Percentiles rank a stretch among this genome's conserved stretches.
Conservation (phyloP, 108 stramenopile species). For the Fistulifera solaris region DNA sequence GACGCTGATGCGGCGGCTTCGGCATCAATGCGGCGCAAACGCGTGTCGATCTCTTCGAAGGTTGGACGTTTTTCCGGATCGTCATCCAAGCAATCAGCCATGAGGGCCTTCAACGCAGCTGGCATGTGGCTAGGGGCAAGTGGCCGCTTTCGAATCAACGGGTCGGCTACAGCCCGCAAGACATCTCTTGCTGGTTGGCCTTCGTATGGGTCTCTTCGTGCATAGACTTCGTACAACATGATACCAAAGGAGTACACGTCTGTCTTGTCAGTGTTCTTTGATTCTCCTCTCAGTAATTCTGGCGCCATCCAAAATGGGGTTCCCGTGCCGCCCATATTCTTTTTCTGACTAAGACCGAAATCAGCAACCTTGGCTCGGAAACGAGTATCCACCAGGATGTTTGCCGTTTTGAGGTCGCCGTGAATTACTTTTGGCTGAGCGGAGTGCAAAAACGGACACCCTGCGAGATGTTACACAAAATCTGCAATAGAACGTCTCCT, state of each 20-base stretch:
- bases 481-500: slow-evolving; percentile 31
- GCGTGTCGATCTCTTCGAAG: slow-evolving; percentile 12
- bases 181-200: slow-evolving; percentile 23
- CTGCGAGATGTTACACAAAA: slow-evolving; percentile 37
- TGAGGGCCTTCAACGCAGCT: slow-evolving; percentile 9
- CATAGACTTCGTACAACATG: slow-evolving; percentile 41
- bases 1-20: neutral
- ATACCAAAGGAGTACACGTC: slow-evolving; percentile 43
- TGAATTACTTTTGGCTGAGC: slow-evolving; percentile 42
- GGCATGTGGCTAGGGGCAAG: slow-evolving; percentile 10
- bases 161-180: slow-evolving; percentile 14
- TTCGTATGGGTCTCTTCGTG: slow-evolving; percentile 38
- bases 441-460: slow-evolving; percentile 44
- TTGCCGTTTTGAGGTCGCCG: slow-evolving; percentile 36
- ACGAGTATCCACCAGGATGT: slow-evolving; percentile 40
- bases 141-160: slow-evolving; percentile 17
- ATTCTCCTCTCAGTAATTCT: slow-evolving; percentile 38
- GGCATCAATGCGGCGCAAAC: neutral
- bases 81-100: slow-evolving; percentile 14
- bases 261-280: slow-evolving; percentile 26
- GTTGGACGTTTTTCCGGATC: slow-evolving; percentile 17
- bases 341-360: slow-evolving; percentile 44
- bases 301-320: slow-evolving; percentile 97
- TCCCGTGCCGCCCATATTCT: slow-evolving; percentile 64
- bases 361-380: slow-evolving; percentile 54